A percentile compares a stretch with the other conserved stretches of the same genome.
Evolutionary conservation across 306 rosid species (phyloP).

Genomic region (Elaeagnus macrophylla): DNA sequence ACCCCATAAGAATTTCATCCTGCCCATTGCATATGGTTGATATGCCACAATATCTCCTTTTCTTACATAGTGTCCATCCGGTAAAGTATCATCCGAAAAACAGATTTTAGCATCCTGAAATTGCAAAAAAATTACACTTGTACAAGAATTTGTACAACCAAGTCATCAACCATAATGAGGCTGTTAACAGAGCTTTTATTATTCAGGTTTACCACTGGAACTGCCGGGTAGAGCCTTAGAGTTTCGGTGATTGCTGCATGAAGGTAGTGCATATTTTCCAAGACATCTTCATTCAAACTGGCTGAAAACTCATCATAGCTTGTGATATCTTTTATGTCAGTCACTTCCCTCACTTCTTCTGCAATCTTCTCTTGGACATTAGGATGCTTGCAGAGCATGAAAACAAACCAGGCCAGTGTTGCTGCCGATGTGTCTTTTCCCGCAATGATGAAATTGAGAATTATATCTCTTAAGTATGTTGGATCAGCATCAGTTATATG

Average conservation of each 20-base stretch:
- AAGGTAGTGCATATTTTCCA: conserved; percentile 65
- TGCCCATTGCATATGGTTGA: conserved; percentile 81
- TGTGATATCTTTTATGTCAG: conserved; percentile 20
- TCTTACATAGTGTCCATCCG: conserved; percentile 55
- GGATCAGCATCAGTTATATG: conserved; percentile 29
- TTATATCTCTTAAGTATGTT: conserved; percentile 48
- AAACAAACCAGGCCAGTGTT: conserved; percentile 70
- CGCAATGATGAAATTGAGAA: conserved; percentile 56
- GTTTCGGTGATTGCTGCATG: conserved; percentile 75
- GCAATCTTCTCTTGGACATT: conserved; percentile 48
- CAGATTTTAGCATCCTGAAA: conserved; percentile 64
- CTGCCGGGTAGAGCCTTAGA: conserved; percentile 71
- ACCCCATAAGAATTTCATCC: conserved; percentile 82
- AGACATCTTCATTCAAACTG: conserved; percentile 37
- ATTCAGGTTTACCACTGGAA: conserved; percentile 50
- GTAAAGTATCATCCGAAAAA: conserved; percentile 56
- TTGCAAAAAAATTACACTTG: conserved; percentile 1
- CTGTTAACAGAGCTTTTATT: background rate
- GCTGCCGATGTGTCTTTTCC: conserved; percentile 71
- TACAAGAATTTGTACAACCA: no score
- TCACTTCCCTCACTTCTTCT: conserved; percentile 51
- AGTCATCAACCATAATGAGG: no score
- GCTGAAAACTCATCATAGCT: conserved; percentile 36
- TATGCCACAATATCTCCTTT: conserved; percentile 54
- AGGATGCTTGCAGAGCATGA: conserved; percentile 61